Conservation (phyloP, 164 flowering plant species). For the Chimonanthus praecox region DNA sequence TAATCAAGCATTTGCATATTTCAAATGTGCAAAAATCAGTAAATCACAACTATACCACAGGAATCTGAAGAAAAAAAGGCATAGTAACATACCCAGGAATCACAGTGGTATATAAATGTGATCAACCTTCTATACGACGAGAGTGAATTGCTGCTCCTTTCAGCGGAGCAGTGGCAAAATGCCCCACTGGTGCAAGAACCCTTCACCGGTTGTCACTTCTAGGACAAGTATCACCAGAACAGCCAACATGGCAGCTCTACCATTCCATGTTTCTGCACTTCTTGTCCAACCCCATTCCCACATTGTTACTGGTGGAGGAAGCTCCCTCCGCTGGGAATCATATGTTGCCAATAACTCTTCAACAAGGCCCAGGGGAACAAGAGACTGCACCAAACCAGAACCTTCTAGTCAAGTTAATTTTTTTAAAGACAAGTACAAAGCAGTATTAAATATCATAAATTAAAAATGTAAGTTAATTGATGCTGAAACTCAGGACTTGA, state of each 20-base stretch:
- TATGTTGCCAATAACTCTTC: slow-evolving; percentile 90
- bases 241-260: slow-evolving; percentile 96
- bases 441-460: no score
- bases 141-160: slow-evolving; percentile 12
- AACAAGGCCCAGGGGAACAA: slow-evolving; percentile 92
- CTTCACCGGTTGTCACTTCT: slow-evolving; percentile 87
- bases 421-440: background rate
- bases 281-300: slow-evolving; percentile 99
- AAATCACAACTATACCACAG: background rate
- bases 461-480: no score
- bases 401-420: background rate
- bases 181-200: slow-evolving; percentile 91
- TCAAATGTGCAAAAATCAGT: background rate
- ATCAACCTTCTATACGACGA: background rate
- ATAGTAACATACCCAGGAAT: background rate
- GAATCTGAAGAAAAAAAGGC: no score
- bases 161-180: slow-evolving; percentile 58
- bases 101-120: background rate
- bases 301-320: slow-evolving; percentile 81
- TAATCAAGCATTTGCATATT: no score
- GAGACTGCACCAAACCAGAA: slow-evolving; percentile 51
- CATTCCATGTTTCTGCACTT: slow-evolving; percentile 99
- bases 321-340: slow-evolving; percentile 88
- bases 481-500: no score
- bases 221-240: slow-evolving; percentile 69